Evolutionary conservation across 1,139 yeast species (phyloP), one percentile per base, ranked within the genome.

Genomic region (Saccharomyces hybrid): DNA sequence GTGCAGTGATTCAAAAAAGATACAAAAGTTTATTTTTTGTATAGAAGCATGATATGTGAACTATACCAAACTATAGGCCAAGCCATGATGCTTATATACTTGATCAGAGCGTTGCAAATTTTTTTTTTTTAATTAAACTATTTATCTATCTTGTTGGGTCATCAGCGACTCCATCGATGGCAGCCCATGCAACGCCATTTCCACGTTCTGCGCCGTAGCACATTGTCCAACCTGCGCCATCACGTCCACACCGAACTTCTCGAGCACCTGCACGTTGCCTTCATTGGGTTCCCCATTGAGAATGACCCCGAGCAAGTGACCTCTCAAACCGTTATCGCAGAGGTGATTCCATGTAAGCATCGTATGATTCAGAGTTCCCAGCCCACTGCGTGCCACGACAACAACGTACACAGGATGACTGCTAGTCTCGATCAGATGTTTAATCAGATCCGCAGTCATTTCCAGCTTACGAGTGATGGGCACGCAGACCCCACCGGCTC

Each of bases 301-400:
- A 38, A 70, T 57, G 26, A 65, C 62, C 20, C 71, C 72, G 7
- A 66, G 34, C 4, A 68, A 48, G 32, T 56, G 48, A 6, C 59
- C 44, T 27, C 55, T 47, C 7, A 67, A 56, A 1, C 61, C 61
- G 23, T 59, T 59, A 3, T 50, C 47, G 31, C 54, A 56, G 31
- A 70, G 57, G 50, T 65, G 64, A 28, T 69, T 68, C 26, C 66
- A 48, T 6, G 71, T 67, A 50, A 70, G 54, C 47, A 70, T 53
- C 0, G 73, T 68, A 51, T 70, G 72, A 54, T 70, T 70, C 42
- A 70, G 50, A 0, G 73, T 70, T 3, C 73, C 73, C 13, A 70
- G 58, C 0, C 63, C 68, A 23, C 71, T 65, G 51, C 70, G 59
- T 2, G 71, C 70, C 26, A 70, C 72, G 13, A 69, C 61, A 32